Conservation (phyloP, 331 rosid species). For the Quercus tomentella region DNA sequence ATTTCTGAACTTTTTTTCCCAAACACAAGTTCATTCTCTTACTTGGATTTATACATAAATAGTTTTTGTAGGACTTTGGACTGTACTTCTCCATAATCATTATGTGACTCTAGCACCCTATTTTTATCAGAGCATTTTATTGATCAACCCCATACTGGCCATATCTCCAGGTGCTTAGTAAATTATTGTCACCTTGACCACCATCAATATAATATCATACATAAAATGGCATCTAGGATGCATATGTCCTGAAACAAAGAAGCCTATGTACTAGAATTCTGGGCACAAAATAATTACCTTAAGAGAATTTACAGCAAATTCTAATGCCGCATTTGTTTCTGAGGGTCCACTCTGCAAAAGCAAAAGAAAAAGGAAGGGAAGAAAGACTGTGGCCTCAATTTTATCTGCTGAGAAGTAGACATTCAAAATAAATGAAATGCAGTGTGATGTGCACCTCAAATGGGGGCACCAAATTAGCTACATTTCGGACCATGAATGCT, state of each 20-base stretch:
- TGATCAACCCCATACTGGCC: not conserved
- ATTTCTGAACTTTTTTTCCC: not conserved
- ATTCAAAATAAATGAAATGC: conserved; percentile 15
- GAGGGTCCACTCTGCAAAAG: conserved; percentile 73
- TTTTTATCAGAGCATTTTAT: not conserved
- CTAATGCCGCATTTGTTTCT: conserved; percentile 92
- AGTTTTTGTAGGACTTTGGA: not conserved
- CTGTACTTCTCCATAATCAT: not conserved
- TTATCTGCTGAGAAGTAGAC: not conserved
- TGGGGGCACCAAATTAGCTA: conserved; percentile 89
- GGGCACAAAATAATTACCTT: conserved; percentile 38
- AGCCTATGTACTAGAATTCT: not conserved
- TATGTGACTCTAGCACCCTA: not conserved
- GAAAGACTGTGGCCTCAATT: conserved; percentile 2
- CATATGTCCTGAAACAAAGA: not conserved
- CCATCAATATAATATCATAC: not conserved
- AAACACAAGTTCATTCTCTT: not conserved
- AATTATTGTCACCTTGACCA: not conserved
- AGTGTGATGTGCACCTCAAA: conserved; percentile 52
- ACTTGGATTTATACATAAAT: not conserved
- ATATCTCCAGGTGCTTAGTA: not conserved
- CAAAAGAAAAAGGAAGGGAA: conserved; percentile 7
- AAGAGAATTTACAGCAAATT: conserved; percentile 79
- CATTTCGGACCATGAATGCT: conserved; percentile 78
- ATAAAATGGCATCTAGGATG: not conserved